Percentiles rank a stretch among this genome's conserved stretches.
Conservation (phyloP, 768 basidiomycete genomes). For the Rhodocollybia butyracea region DNA sequence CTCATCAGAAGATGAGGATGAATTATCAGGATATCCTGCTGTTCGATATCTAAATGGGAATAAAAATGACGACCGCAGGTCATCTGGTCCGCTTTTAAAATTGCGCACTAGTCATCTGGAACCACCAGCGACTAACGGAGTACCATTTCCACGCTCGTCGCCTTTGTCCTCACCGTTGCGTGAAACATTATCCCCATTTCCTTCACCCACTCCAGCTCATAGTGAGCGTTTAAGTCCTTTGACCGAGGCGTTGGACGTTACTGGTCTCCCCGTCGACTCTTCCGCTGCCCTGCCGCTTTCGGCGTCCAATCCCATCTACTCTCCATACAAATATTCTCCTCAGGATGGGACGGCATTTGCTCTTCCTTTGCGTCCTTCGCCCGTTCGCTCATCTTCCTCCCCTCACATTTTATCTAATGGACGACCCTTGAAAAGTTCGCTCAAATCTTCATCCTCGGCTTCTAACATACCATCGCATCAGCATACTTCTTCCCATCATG, state of each 20-base stretch:
- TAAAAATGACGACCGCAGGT: conserved; percentile 11
- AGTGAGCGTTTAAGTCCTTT: conserved; percentile 9
- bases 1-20: conserved; percentile 20
- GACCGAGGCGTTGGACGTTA: conserved; percentile 7
- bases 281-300: conserved; percentile 9
- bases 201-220: background rate
- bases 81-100: conserved; percentile 16
- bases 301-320: conserved; percentile 19
- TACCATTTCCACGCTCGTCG: conserved; percentile 15
- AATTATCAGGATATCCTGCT: conserved; percentile 18
- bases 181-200: conserved; percentile 11
- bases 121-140: conserved; percentile 11
- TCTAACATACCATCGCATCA: conserved; percentile 41
- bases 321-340: conserved; percentile 41
- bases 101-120: conserved; percentile 10
- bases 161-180: conserved; percentile 1
- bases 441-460: conserved; percentile 61
- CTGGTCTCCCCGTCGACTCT: conserved; percentile 14
- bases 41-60: conserved; percentile 19
- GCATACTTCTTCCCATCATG: conserved; percentile 17
- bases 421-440: conserved; percentile 82
- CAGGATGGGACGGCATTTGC: conserved; percentile 19
- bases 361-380: conserved; percentile 11
- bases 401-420: conserved; percentile 60
- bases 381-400: conserved; percentile 31